Evolutionary conservation across 805 yeast genomes (phyloP), one percentile per base, ranked within the genome.

Genomic region (Sugiyamaella mastotermitis): DNA sequence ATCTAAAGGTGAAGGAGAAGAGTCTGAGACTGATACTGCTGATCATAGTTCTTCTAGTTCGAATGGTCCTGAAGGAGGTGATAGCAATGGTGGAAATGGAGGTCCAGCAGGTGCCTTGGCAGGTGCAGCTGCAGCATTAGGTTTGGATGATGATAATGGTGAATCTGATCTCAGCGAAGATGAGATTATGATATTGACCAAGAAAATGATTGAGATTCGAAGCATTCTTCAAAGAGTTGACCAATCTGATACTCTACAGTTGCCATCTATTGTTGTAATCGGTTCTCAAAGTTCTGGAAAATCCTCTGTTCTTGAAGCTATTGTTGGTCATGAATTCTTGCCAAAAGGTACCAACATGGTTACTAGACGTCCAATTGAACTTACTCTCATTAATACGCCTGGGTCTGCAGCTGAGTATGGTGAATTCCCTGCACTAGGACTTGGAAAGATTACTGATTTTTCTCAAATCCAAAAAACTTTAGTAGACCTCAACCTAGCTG

Each of bases 291-390:
- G 95, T 5, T 84, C 95, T 30, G 99, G 99, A 31, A 92, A 92
- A 60, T 86, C 97, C 0, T 90, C 97, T 1, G 98, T 92, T 1
- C 69, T 92, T 33, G 98, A 92, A 59, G 76, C 96, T 5, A 83
- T 92, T 41, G 99, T 92, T 4, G 99, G 99, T n/a, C 95, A 84
- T 51, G 97, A 92, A 57, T 92, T 92, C 50, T 65, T 92, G 41
- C 99, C 99, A 24, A 92, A 92, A 60, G 99, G 99, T 22, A 76
- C 85, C 29, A 92, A 94, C 57, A 94, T 92, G 98, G 98, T 94
- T 23, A 92, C 99, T 0, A 76, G 97, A 59, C 74, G 98, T 51
- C 99, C 99, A 1, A 90, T 92, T 33, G 99, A 92, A 63, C 69
- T 92, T 47, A 94, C 98, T 0, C 68, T 92, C 34, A 80, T 92